Base-by-base conservation (phyloP, 192 early-diverging fungal genomes). In the Umbelopsis ramanniana region DNA sequence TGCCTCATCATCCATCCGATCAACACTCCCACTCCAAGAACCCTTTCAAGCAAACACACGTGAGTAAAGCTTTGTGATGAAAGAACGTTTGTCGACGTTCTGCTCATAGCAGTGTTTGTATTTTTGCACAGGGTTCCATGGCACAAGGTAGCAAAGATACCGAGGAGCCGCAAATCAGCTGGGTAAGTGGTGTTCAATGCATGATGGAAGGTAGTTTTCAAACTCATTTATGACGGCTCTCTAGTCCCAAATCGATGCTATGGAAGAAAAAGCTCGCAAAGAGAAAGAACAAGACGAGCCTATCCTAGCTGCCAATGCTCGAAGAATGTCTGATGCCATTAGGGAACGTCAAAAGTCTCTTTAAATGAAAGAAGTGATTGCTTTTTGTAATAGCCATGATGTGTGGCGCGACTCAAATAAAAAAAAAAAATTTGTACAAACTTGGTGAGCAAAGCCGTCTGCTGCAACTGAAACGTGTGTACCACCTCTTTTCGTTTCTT, bases 231-330 rank as follows among this genome's bases (percentile, higher is more conserved):
- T 54, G 3, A 23, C 53, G 6, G n/a, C 7, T 12, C 6, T 54
- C 26, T 17, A 63, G 57, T 37, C 26, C 0, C 24, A 63, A 63
- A 14, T 63, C 19, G 33, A 63, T 37, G 33, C 26, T 17, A 37
- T 63, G 26, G 57, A 63, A 37, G 26, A 63, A 35, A 9, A 63
- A 19, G 57, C 57, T 37, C 57, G 57, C 33, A 14, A 63, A 63
- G 57, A 63, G 57, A 63, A 35, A 14, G 57, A 63, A 37, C 57
- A 63, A n/a, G 57, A 63, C 17, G 57, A 63, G 6, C 57, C 57
- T 37, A 63, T 35, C 3, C 19, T 63, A 15, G 6, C 26, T n/a
- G 57, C 57, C 1, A 63, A 63, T 11, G 57, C 57, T 1, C 33
- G 57, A 19, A 26, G 57, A 63, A 9, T 35, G 5, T 63, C 57